A percentile compares a stretch with the other conserved stretches of the same genome.
phyloP scores from a whole-genome alignment of 1,284 basidiomycete species.

The Apiotrichum domesticum region DNA sequence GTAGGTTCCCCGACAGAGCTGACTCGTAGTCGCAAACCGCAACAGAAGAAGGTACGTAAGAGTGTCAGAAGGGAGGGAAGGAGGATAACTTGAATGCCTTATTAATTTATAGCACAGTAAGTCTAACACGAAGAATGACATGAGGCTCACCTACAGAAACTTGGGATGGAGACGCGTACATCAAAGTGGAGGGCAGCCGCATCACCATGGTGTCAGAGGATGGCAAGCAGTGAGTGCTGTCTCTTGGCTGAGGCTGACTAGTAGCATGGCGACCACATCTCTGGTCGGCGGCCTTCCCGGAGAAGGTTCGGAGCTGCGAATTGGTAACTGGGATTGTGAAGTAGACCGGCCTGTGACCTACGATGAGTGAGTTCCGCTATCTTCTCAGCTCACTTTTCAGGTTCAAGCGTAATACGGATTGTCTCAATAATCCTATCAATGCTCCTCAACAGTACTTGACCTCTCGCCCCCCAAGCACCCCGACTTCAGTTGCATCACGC shows the following conservation, averaged over 20 bases:
- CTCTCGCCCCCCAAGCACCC: background rate
- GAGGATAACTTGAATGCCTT: background rate
- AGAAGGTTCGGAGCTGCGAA: constrained; percentile 49
- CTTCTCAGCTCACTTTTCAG: constrained; percentile 17
- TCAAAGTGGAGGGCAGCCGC: constrained; percentile 55
- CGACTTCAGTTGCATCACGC: background rate
- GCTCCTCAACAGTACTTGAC: background rate
- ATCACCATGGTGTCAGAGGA: constrained; percentile 50
- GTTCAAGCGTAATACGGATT: constrained; percentile 23
- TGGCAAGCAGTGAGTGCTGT: constrained; percentile 35
- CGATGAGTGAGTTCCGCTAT: constrained; percentile 26
- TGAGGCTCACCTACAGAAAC: constrained; percentile 34
- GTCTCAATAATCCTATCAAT: constrained; percentile 25
- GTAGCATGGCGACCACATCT: constrained; percentile 29
- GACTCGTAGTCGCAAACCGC: constrained; percentile 43
- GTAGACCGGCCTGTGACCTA: constrained; percentile 27
- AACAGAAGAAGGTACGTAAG: constrained; percentile 40
- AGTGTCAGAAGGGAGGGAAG: background rate
- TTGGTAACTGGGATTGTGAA: constrained; percentile 62
- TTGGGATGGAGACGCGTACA: constrained; percentile 50
- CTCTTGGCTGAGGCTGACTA: background rate
- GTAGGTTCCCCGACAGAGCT: constrained; percentile 11
- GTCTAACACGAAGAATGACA: constrained; percentile 4
- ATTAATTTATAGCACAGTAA: constrained; percentile 42
- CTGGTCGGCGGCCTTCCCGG: constrained; percentile 23